Evolutionary conservation across 306 rosid genomes (phyloP).

Genomic region (Luffa aegyptiaca): DNA sequence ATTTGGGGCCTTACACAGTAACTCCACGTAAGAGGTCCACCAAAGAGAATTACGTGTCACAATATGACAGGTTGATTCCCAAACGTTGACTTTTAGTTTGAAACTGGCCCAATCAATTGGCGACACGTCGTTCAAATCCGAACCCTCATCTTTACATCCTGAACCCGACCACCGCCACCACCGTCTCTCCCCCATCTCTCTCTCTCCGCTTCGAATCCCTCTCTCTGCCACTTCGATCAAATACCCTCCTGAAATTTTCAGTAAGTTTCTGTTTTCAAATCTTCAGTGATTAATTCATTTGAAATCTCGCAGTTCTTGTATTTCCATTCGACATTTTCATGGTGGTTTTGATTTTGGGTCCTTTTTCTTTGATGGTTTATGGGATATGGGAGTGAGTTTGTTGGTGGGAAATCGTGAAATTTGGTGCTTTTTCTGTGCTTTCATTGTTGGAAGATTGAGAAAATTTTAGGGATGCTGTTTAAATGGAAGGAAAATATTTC

Average conservation of each 20-base stretch:
- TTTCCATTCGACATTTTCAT: not conserved
- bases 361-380: not conserved
- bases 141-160: slow-evolving; percentile 50
- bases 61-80: not conserved
- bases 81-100: slow-evolving; percentile 34
- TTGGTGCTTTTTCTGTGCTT: not conserved
- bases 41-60: slow-evolving; percentile 27
- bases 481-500: not conserved
- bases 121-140: slow-evolving; percentile 27
- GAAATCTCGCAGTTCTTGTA: not conserved
- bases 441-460: not conserved
- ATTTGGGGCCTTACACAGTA: not conserved
- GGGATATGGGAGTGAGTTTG: not conserved
- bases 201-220: slow-evolving; percentile 8
- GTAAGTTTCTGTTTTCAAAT: not conserved
- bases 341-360: not conserved
- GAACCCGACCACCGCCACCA: slow-evolving; percentile 25
- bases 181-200: slow-evolving; percentile 1
- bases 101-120: not conserved
- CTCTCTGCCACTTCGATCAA: slow-evolving; percentile 10
- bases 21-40: slow-evolving; percentile 14
- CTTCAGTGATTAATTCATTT: not conserved
- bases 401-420: not conserved
- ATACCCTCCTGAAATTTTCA: not conserved
- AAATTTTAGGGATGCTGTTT: not conserved